These are phyloP conservation scores for Astrothelium macrocarpum DNA, from an alignment of 495 filamentous ascomycete species.

Conservation along the genomic window DNA sequence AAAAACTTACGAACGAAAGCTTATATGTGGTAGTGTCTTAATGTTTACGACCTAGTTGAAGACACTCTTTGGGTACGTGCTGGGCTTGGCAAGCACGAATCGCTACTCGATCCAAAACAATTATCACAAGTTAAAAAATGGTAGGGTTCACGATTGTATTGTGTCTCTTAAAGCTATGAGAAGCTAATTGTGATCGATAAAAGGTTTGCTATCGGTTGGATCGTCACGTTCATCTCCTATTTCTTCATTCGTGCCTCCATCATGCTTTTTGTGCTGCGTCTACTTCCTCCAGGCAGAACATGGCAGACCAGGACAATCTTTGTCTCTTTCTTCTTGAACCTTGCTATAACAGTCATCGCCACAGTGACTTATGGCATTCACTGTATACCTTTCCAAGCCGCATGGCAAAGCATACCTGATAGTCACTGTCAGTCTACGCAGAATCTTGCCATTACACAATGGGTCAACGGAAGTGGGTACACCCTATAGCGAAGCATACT, in stretches of 20 bases:
- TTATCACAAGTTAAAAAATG: not conserved
- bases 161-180: not conserved
- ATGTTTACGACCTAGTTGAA: not conserved
- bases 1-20: not conserved
- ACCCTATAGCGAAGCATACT: not conserved
- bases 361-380: not conserved
- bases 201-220: not conserved
- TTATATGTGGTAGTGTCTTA: not conserved
- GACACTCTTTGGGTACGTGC: not conserved
- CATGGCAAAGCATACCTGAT: not conserved
- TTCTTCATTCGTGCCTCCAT: slow-evolving; percentile 3
- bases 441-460: not conserved
- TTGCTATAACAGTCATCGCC: not conserved
- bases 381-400: not conserved
- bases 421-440: not conserved
- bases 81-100: not conserved
- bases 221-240: not conserved
- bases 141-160: not conserved
- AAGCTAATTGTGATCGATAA: not conserved
- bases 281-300: not conserved
- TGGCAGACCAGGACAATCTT: not conserved
- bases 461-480: not conserved
- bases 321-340: not conserved
- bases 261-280: slow-evolving; percentile 1
- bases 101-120: not conserved